phyloP scores from a whole-genome alignment of 495 filamentous ascomycete genomes.

The Aspergillus conjunctus region DNA sequence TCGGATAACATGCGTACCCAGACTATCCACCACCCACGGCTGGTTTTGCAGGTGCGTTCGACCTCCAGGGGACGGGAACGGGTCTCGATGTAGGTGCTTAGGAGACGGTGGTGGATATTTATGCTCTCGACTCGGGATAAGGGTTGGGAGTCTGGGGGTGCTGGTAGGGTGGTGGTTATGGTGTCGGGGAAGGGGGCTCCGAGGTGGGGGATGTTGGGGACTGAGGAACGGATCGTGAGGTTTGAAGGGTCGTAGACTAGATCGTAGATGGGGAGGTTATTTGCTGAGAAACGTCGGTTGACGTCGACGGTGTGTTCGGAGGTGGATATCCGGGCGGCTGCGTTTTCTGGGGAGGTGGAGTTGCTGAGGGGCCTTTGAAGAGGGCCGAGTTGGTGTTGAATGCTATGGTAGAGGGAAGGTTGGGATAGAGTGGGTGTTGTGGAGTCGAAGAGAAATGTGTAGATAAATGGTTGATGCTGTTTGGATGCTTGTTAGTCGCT shows the following conservation, averaged over 20 bases:
- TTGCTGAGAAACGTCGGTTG: slow-evolving; percentile 32
- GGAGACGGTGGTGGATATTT: slow-evolving; percentile 82
- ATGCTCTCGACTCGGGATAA: slow-evolving; percentile 90
- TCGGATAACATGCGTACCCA: slow-evolving; percentile 73
- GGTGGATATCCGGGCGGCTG: slow-evolving; percentile 49
- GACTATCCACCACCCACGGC: slow-evolving; percentile 92
- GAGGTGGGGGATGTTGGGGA: slow-evolving; percentile 86
- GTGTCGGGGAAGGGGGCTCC: slow-evolving; percentile 16
- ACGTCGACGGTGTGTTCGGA: slow-evolving; percentile 31
- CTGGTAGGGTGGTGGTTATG: slow-evolving; percentile 6
- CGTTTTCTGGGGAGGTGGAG: slow-evolving; percentile 62
- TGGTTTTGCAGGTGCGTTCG: slow-evolving; percentile 91
- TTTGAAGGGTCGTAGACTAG: slow-evolving; percentile 81
- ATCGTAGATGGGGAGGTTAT: slow-evolving; percentile 67
- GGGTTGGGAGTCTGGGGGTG: slow-evolving; percentile 16
- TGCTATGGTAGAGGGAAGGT: slow-evolving; percentile 72
- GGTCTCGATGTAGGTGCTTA: slow-evolving; percentile 72
- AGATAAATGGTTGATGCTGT: slow-evolving; percentile 82
- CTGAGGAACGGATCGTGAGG: slow-evolving; percentile 76
- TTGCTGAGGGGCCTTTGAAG: slow-evolving; percentile 69
- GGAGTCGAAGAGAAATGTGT: slow-evolving; percentile 82
- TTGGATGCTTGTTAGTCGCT: slow-evolving; percentile 3
- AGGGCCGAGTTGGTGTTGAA: slow-evolving; percentile 80
- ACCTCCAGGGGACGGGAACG: slow-evolving; percentile 59
- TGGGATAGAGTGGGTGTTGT: slow-evolving; percentile 66